Conservation (phyloP, 106 monocot species). For the Agapanthus africanus region DNA sequence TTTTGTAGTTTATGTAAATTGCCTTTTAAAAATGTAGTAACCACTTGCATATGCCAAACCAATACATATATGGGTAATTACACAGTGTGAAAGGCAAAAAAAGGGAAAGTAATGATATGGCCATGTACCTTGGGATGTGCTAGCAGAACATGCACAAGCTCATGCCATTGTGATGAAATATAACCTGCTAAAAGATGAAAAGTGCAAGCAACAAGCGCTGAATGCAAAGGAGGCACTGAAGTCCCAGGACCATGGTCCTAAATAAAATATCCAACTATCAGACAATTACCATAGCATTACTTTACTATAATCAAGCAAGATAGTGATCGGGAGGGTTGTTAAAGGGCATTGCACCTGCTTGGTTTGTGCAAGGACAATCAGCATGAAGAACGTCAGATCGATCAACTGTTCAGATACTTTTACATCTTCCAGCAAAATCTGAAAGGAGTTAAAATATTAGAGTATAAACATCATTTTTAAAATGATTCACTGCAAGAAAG, state of each 20-base stretch:
- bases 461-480: neutral
- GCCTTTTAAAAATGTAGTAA: too few species aligned
- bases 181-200: slow-evolving; percentile 76
- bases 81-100: too few species aligned
- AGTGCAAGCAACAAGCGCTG: slow-evolving; percentile 75
- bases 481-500: neutral
- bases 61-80: too few species aligned
- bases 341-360: slow-evolving; percentile 52
- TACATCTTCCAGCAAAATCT: slow-evolving; percentile 87
- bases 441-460: slow-evolving; percentile 13
- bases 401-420: slow-evolving; percentile 81
- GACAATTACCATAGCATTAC: neutral
- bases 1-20: too few species aligned
- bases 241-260: slow-evolving; percentile 48
- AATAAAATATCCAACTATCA: slow-evolving; percentile 11
- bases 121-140: slow-evolving; percentile 90
- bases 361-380: slow-evolving; percentile 66
- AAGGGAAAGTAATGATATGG: too few species aligned
- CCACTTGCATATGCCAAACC: too few species aligned
- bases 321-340: neutral
- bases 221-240: slow-evolving; percentile 48
- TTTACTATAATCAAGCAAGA: slow-evolving; percentile 1
- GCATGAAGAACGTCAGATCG: slow-evolving; percentile 79
- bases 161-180: slow-evolving; percentile 82
- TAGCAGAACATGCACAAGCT: slow-evolving; percentile 82